phyloP scores from a whole-genome alignment of 179 eudicot genomes.

The Silene noctiflora region DNA sequence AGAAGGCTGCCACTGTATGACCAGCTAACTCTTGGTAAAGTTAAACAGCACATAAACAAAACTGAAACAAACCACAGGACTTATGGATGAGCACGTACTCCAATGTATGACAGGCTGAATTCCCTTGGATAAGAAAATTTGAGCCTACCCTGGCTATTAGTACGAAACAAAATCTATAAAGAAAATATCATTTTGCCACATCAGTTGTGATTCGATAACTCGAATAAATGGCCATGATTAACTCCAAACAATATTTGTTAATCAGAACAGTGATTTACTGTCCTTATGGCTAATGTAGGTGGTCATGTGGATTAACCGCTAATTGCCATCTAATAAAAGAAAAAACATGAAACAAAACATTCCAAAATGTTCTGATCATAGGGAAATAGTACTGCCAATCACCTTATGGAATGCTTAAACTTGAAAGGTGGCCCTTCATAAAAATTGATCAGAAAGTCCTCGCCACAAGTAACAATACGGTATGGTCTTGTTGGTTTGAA shows the following conservation, averaged over 20 bases:
- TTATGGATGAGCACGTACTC: neutral
- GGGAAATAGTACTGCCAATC: conserved; percentile 6
- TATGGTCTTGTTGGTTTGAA: conserved; percentile 96
- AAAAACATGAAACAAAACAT: neutral
- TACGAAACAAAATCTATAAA: neutral
- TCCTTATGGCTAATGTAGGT: neutral
- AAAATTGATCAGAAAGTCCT: conserved; percentile 86
- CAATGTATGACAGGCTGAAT: neutral
- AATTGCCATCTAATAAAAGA: neutral
- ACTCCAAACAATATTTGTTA: neutral
- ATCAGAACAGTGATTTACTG: neutral
- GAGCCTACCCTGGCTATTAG: neutral
- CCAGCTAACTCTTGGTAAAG: neutral
- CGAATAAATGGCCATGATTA: neutral
- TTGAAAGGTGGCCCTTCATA: conserved; percentile 99
- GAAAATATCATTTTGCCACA: neutral
- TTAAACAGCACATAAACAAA: neutral
- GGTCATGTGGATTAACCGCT: neutral
- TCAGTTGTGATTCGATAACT: neutral
- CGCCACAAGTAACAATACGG: conserved; percentile 92
- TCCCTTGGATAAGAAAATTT: neutral
- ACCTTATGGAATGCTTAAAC: conserved; percentile 94
- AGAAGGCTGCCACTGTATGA: neutral
- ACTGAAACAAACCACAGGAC: neutral
- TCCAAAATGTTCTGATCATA: neutral